phyloP scores from a whole-genome alignment of 495 filamentous ascomycete species.

The Aspergillus heteromorphus region DNA sequence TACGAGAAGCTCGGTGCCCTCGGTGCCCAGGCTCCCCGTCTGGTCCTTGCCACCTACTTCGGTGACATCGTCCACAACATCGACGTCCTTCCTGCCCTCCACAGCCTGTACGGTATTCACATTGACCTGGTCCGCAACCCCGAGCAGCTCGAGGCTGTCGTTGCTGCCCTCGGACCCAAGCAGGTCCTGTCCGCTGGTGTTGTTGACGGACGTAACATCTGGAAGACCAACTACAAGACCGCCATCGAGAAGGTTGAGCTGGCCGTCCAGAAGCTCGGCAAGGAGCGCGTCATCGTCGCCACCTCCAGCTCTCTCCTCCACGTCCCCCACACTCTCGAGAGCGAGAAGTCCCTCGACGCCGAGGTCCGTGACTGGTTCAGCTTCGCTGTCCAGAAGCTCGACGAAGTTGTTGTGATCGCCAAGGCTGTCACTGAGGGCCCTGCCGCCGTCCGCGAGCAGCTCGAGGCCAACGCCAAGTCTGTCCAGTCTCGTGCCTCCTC shows the following conservation, averaged over 20 bases:
- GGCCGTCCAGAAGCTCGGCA: conserved; percentile 87
- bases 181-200: conserved; percentile 90
- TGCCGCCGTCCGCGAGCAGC: conserved; percentile 72
- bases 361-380: conserved; percentile 98
- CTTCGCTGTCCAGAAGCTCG: conserved; percentile 91
- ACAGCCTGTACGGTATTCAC: conserved; percentile 76
- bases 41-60: conserved; percentile 93
- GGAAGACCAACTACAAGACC: conserved; percentile 96
- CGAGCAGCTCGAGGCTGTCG: conserved; percentile 83
- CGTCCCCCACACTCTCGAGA: conserved; percentile 92
- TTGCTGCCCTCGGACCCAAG: conserved; percentile 69
- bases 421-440: conserved; percentile 93
- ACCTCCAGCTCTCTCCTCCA: conserved; percentile 96
- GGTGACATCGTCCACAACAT: conserved; percentile 99
- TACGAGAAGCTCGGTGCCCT: conserved; percentile 81
- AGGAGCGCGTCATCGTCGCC: conserved; percentile 91
- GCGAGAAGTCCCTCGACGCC: conserved; percentile 90
- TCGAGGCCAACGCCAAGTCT: conserved; percentile 92
- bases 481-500: conserved; percentile 84
- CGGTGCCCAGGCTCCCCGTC: conserved; percentile 70
- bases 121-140: conserved; percentile 95
- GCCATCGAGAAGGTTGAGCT: conserved; percentile 84
- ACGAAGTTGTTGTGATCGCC: conserved; percentile 86
- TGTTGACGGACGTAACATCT: conserved; percentile 98
- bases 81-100: conserved; percentile 66